Evolutionary conservation across 352 stramenopile genomes (phyloP), one percentile per base, ranked within the genome.

Genomic region (Phytophthora pisi): DNA sequence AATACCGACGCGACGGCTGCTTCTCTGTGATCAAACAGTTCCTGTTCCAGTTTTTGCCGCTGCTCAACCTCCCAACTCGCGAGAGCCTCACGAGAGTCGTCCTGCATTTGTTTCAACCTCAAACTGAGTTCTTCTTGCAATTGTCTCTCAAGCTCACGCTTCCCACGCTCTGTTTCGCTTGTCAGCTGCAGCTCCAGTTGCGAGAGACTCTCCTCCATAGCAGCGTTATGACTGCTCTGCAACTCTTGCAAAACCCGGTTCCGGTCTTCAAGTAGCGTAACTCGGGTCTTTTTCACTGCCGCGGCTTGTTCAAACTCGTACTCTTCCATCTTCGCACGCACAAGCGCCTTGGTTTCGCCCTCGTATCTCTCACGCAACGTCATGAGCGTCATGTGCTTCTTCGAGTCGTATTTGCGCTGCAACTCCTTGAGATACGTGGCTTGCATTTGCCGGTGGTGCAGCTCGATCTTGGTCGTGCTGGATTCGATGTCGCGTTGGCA

Each of bases 401-500:
- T 88, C 6, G 81, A 89, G 43, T 87, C 77, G 38, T 83, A 91
- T 60, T 88, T 86, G 46, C 79, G 81, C 59, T 83, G 74, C 30
- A 91, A 64, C 20, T 91, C 80, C 51, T 81, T 74, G 40, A 91
- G 50, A 30, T 85, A 82, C 9, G 53, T 11, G 0, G 28, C 30
- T 51, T 86, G 79, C 43, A 69, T 72, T 28, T 68, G 45, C 2
- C 72, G 53, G 16, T 87, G 72, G 40, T 89, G 78, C 24, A 74
- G 36, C 6, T 64, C 47, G 5, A 86, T 68, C 10, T 59, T 60
- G 0, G 46, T 56, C 4, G 60, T 74, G 23, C 75, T 81, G 1
- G 40, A 59, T 51, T 82, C 65, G 34, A 84, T 79, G 26, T 91
- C 75, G 4, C 61, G 67, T 34, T 81, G 75, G 9, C 77, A 83